Percentiles rank a stretch among this genome's conserved stretches.
Evolutionary conservation across 2,329 filamentous ascomycete genomes (phyloP).

Genomic region (Epicoccum sorghinum): DNA sequence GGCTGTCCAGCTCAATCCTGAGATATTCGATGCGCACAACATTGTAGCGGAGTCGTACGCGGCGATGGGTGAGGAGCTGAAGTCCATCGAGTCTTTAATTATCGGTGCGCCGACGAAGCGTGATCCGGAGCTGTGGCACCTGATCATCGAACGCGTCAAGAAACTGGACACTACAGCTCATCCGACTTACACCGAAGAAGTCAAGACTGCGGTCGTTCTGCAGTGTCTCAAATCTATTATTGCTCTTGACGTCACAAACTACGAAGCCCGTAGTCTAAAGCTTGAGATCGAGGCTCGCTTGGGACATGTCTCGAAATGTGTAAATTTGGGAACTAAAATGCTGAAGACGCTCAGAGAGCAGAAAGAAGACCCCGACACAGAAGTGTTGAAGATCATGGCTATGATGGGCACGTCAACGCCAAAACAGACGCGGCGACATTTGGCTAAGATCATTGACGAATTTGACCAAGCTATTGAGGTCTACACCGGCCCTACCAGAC

Average conservation of each 20-base stretch:
- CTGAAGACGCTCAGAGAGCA: slow-evolving; percentile 58
- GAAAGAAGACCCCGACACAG: slow-evolving; percentile 50
- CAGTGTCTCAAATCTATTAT: slow-evolving; percentile 56
- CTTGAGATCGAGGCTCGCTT: slow-evolving; percentile 61
- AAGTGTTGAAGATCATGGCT: slow-evolving; percentile 62
- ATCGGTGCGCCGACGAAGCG: slow-evolving; percentile 64
- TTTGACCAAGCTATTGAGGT: slow-evolving; percentile 60
- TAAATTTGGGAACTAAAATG: slow-evolving; percentile 57
- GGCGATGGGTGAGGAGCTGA: slow-evolving; percentile 61
- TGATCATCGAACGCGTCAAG: slow-evolving; percentile 61
- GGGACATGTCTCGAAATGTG: slow-evolving; percentile 41
- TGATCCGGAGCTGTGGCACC: slow-evolving; percentile 63
- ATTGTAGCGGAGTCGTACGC: slow-evolving; percentile 65
- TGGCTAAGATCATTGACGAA: slow-evolving; percentile 54
- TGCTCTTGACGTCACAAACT: slow-evolving; percentile 58
- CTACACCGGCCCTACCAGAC: slow-evolving; percentile 52
- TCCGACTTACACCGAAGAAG: slow-evolving; percentile 35
- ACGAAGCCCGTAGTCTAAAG: slow-evolving; percentile 60
- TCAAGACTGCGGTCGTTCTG: slow-evolving; percentile 37
- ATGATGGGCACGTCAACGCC: slow-evolving; percentile 61
- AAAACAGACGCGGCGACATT: slow-evolving; percentile 53
- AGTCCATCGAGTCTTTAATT: slow-evolving; percentile 62
- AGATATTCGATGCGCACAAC: slow-evolving; percentile 67
- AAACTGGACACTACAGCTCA: slow-evolving; percentile 50
- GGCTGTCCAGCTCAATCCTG: slow-evolving; percentile 59